phyloP scores from a whole-genome alignment of 2,329 filamentous ascomycete genomes.

The Aspergillus nomiae region DNA sequence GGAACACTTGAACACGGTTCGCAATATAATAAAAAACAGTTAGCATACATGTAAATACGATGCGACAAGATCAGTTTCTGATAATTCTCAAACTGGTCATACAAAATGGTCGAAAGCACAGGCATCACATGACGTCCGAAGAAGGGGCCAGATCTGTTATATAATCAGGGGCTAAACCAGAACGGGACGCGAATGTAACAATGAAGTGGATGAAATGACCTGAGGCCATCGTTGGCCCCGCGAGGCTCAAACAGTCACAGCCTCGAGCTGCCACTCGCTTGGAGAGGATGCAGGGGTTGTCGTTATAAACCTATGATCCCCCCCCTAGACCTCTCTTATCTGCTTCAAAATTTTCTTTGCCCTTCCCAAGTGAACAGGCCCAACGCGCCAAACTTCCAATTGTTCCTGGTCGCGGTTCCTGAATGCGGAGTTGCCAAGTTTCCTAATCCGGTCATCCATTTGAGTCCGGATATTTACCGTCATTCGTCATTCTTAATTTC shows the following conservation, averaged over 20 bases:
- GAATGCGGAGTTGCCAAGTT: slow-evolving; percentile 15
- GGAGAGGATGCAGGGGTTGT: neutral
- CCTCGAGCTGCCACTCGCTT: neutral
- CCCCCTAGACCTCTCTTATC: neutral
- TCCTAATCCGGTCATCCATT: slow-evolving; percentile 12
- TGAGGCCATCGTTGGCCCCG: neutral
- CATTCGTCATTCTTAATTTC: neutral
- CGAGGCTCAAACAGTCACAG: slow-evolving; percentile 2
- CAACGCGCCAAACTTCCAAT: neutral
- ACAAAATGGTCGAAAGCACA: neutral
- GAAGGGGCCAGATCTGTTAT: neutral
- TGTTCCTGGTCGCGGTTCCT: slow-evolving; percentile 3
- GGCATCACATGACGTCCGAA: neutral
- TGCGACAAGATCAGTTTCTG: too few species aligned
- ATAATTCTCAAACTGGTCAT: neutral
- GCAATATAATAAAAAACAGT: neutral
- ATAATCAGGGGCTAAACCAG: neutral
- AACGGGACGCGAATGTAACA: neutral
- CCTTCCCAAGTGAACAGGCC: neutral
- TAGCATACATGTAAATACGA: too few species aligned
- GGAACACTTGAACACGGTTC: neutral
- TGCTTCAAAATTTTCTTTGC: neutral
- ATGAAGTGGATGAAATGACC: neutral
- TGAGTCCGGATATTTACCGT: slow-evolving; percentile 5
- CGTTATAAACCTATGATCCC: neutral